A percentile compares a stretch with the other conserved stretches of the same genome.
These are phyloP conservation scores for Colletotrichum sublineola DNA, from an alignment of 2,329 filamentous ascomycete species.

Conservation along the genomic window DNA sequence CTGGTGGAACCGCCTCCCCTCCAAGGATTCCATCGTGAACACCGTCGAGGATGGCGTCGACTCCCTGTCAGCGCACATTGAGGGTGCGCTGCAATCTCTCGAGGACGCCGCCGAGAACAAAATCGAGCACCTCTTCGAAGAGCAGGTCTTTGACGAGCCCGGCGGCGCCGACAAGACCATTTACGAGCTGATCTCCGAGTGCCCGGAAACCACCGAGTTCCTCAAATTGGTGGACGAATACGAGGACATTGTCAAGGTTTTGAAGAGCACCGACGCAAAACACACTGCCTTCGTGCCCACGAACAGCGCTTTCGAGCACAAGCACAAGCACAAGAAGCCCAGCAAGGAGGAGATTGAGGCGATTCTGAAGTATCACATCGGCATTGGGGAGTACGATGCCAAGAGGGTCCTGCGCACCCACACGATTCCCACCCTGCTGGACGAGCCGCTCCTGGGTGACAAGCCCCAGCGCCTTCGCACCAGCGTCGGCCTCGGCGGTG, in stretches of 20 bases:
- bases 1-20: constrained; percentile 50
- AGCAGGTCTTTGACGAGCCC: constrained; percentile 43
- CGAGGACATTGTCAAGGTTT: constrained; percentile 75
- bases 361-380: constrained; percentile 82
- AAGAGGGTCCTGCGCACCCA: constrained; percentile 75
- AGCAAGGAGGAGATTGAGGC: constrained; percentile 78
- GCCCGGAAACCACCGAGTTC: constrained; percentile 83
- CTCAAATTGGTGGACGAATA: constrained; percentile 81
- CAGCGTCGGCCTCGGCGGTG: constrained; percentile 71
- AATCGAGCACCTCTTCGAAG: constrained; percentile 43
- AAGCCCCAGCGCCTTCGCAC: constrained; percentile 80
- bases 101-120: constrained; percentile 48
- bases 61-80: constrained; percentile 44
- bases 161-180: constrained; percentile 76
- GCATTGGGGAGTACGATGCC: constrained; percentile 75
- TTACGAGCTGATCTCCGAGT: constrained; percentile 82
- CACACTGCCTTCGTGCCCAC: constrained; percentile 86
- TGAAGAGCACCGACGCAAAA: constrained; percentile 82
- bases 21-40: constrained; percentile 52
- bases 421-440: constrained; percentile 79
- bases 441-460: constrained; percentile 70
- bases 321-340: constrained; percentile 70
- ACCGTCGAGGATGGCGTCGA: constrained; percentile 50
- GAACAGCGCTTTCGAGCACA: constrained; percentile 79
- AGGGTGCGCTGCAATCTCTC: constrained; percentile 51